Base-by-base conservation (phyloP, 306 rosid genomes). In the Vachellia collinsii region DNA sequence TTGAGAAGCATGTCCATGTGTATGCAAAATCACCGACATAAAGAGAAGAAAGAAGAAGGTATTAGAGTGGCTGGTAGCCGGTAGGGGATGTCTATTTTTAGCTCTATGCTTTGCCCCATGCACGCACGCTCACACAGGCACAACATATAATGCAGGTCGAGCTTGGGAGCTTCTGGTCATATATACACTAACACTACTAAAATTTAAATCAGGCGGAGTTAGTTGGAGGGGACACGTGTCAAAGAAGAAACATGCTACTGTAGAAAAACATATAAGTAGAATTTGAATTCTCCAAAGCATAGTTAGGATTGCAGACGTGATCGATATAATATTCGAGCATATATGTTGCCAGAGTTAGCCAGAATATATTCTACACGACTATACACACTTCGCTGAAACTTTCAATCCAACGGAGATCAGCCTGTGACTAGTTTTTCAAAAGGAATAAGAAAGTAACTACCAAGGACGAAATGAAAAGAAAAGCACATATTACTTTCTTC, bases 401-500 rank as follows among this genome's bases (percentile, higher is more conserved):
- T 61, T 3, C 16, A 61, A 4, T 29, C 66, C 66, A 23, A 11
- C 5, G 8, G 7, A 61, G 16, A 25, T 61, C 17, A 61, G 11
- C 11, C 8, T 12, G 38, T 10, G 38, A 25, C 14, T 11, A 11
- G 66, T 23, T 29, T 22, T 10, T 25, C 39, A 11, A 61, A 59
- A 25, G 66, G 34, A 25, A n/a, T n/a, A n/a, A 71, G 23, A 16
- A 6, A 42, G 38, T 13, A 47, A 47, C 23, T 3, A 16, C 2
- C 41, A 10, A 50, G 1, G 29, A 8, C 5, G 17, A 34, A 50
- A 48, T 20, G 63, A 11, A 37, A 73, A 73, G 66, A 19, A 48
- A 73, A 36, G 77, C 36, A 73, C 47, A 73, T 7, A 51, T 53
- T 73, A 37, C 48, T 73, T 73, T 37, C 77, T n/a, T 51, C 48